These are phyloP conservation scores for Encephalitozoon romaleae DNA, from an alignment of 371 early-diverging fungal species.

Conservation along the genomic window DNA sequence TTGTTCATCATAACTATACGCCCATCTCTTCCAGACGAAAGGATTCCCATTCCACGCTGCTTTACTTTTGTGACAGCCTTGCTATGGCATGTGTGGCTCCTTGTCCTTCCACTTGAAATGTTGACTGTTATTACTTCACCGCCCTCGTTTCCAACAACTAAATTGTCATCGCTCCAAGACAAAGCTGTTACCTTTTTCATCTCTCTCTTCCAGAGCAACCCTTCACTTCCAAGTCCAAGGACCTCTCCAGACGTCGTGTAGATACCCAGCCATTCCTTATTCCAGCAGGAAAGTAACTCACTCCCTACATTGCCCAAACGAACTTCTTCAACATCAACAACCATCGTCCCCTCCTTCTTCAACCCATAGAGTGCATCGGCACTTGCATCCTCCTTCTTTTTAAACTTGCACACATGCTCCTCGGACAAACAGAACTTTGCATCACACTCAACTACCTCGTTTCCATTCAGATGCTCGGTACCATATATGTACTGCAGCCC, in stretches of 20 bases:
- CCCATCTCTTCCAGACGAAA: not conserved
- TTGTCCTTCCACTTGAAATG: not conserved
- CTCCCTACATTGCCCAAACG: not conserved
- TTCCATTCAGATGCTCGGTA: constrained; percentile 3
- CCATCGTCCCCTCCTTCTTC: not conserved
- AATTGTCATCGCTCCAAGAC: not conserved
- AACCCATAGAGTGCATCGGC: no score
- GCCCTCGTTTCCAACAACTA: not conserved
- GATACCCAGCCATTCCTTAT: not conserved
- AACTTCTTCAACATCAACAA: not conserved
- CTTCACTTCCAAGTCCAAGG: not conserved
- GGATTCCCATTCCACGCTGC: not conserved
- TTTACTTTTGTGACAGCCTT: not conserved
- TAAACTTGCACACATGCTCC: constrained; percentile 11
- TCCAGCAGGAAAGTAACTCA: not conserved
- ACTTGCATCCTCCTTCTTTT: not conserved
- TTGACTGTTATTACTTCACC: constrained; percentile 1
- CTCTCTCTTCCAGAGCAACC: not conserved
- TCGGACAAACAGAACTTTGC: not conserved
- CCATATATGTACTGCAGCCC: constrained; percentile 33
- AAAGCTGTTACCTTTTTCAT: not conserved
- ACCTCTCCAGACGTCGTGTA: not conserved
- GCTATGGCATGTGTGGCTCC: not conserved
- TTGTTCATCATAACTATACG: constrained; percentile 2
- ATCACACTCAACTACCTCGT: not conserved